Percentiles rank a stretch among this genome's conserved stretches.
These are phyloP conservation scores for Phoma sp. DNA, from an alignment of 2,329 filamentous ascomycete species.

Conservation along the genomic window DNA sequence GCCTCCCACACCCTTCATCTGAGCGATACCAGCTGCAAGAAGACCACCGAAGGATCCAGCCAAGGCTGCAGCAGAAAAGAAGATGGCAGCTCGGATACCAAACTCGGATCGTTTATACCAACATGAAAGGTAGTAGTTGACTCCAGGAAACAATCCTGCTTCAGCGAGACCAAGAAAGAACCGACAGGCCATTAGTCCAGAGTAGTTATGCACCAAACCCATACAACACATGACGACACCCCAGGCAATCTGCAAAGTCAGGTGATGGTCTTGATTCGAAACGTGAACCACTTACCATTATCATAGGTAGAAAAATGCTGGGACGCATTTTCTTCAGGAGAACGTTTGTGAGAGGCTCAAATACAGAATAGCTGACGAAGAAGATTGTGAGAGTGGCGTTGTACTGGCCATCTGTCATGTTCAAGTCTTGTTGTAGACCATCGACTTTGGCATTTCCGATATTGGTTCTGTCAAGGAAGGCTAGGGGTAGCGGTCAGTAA, in stretches of 20 bases:
- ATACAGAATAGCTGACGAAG: conserved; percentile 83
- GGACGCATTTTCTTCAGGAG: conserved; percentile 79
- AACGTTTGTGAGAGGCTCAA: conserved; percentile 80
- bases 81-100: conserved; percentile 79
- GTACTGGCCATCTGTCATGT: conserved; percentile 71
- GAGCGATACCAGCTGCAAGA: conserved; percentile 73
- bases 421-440: conserved; percentile 65
- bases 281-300: conserved; percentile 67
- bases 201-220: conserved; percentile 69
- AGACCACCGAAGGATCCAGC: conserved; percentile 81
- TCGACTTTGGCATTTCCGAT: conserved; percentile 75
- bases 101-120: conserved; percentile 86
- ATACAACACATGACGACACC: conserved; percentile 74
- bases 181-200: conserved; percentile 68
- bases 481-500: not conserved
- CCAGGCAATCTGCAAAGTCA: conserved; percentile 53
- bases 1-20: conserved; percentile 69
- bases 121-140: conserved; percentile 82
- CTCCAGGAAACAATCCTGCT: conserved; percentile 68
- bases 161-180: conserved; percentile 76
- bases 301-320: conserved; percentile 79
- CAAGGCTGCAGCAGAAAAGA: conserved; percentile 83
- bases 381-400: conserved; percentile 82
- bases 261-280: not conserved
- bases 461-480: conserved; percentile 74